A percentile compares a stretch with the other conserved stretches of the same genome.
These are phyloP conservation scores for Pseudocercospora fijiensis DNA, from an alignment of 2,329 filamentous ascomycete species.

Conservation along the genomic window DNA sequence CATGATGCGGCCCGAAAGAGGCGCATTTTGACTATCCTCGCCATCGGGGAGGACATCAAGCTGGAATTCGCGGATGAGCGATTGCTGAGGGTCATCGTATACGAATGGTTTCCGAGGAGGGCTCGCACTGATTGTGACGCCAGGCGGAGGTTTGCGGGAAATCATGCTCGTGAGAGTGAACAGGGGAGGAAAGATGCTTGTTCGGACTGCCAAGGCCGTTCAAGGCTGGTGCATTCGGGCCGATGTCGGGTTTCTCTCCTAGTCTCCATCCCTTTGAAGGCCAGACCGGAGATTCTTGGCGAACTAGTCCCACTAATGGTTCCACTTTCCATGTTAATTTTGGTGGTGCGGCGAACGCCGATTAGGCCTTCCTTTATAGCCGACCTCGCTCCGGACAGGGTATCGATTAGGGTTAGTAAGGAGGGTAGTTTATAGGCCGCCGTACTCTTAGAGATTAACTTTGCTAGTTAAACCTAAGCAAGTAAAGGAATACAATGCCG, in stretches of 20 bases:
- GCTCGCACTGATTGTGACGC: not conserved
- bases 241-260: not conserved
- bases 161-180: not conserved
- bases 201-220: not conserved
- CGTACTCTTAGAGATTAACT: no score
- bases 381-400: no score
- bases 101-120: not conserved
- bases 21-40: not conserved
- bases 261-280: not conserved
- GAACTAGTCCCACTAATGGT: no score
- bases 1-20: conserved; percentile 1
- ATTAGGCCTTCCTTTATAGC: no score
- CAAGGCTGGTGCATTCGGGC: not conserved
- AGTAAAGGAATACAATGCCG: no score
- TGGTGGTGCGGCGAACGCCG: no score
- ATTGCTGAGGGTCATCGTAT: not conserved
- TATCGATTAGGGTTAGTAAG: no score
- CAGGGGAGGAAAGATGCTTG: not conserved
- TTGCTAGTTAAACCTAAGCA: no score
- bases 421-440: no score
- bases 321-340: no score
- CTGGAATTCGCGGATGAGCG: not conserved
- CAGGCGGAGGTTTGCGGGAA: not conserved
- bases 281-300: no score
- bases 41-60: not conserved